Conservation (phyloP, 2,329 filamentous ascomycete genomes). For the Rhinocladiella mackenziei region DNA sequence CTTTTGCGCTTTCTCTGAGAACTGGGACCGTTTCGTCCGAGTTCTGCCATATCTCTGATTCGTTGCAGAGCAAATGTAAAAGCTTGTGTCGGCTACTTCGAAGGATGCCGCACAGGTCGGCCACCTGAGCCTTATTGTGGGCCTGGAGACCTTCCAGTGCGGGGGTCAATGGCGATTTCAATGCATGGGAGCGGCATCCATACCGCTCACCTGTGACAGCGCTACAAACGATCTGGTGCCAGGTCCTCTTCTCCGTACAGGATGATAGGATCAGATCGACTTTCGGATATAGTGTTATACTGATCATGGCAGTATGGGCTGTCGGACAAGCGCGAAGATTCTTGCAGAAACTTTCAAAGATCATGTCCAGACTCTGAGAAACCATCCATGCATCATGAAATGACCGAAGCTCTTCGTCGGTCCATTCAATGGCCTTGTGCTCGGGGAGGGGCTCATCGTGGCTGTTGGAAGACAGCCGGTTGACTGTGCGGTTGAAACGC, state of each 20-base stretch:
- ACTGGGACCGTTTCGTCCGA: neutral
- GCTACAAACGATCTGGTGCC: neutral
- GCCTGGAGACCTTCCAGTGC: neutral
- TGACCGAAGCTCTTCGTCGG: neutral
- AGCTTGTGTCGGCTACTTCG: neutral
- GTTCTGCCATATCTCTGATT: neutral
- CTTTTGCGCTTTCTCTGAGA: neutral
- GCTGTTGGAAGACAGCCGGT: neutral
- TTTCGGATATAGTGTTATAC: neutral
- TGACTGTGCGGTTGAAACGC: neutral
- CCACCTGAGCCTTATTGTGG: neutral
- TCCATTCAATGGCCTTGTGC: neutral
- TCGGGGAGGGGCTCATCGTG: neutral
- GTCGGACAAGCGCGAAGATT: neutral
- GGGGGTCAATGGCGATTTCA: neutral
- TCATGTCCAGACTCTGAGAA: neutral
- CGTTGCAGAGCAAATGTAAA: neutral
- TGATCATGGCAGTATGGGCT: neutral
- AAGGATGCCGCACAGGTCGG: neutral
- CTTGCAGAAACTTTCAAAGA: neutral
- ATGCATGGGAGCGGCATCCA: neutral
- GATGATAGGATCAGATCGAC: neutral
- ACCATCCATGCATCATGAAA: neutral
- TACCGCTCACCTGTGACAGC: too few relatives aligned
- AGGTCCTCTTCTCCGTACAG: neutral